Evolutionary conservation across 2,329 filamentous ascomycete species (phyloP).

Genomic region (Aureobasidium sp.): DNA sequence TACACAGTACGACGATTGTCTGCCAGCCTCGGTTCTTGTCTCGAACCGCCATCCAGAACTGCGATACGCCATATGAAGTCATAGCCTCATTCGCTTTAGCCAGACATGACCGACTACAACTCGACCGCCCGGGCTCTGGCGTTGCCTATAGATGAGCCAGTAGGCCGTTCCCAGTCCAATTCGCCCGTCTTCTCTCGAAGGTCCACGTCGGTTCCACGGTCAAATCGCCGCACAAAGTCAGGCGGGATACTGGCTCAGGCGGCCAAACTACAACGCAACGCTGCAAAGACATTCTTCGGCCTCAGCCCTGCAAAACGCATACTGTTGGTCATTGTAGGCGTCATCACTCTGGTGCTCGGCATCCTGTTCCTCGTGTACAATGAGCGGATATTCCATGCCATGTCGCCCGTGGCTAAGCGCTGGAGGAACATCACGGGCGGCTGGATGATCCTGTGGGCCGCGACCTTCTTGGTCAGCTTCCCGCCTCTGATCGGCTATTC

Average conservation of each 20-base stretch:
- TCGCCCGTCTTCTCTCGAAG: slow-evolving; percentile 45
- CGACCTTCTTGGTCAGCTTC: slow-evolving; percentile 72
- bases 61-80: background rate
- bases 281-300: slow-evolving; percentile 46
- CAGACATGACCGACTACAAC: slow-evolving; percentile 33
- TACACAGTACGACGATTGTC: background rate
- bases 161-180: slow-evolving; percentile 34
- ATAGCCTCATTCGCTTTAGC: slow-evolving; percentile 14
- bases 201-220: slow-evolving; percentile 36
- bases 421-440: slow-evolving; percentile 71
- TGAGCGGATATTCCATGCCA: slow-evolving; percentile 67
- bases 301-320: slow-evolving; percentile 57
- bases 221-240: slow-evolving; percentile 26
- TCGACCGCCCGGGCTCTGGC: slow-evolving; percentile 48
- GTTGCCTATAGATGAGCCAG: slow-evolving; percentile 41
- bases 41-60: background rate
- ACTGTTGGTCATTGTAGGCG: slow-evolving; percentile 45
- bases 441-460: slow-evolving; percentile 65
- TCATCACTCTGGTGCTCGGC: slow-evolving; percentile 49
- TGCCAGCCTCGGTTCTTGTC: background rate
- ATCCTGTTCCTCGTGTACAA: slow-evolving; percentile 72
- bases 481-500: slow-evolving; percentile 85
- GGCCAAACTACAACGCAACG: slow-evolving; percentile 39
- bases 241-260: slow-evolving; percentile 37
- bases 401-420: slow-evolving; percentile 64